Base-by-base conservation (phyloP, 257 asterid genomes). In the Petunia secreta region DNA sequence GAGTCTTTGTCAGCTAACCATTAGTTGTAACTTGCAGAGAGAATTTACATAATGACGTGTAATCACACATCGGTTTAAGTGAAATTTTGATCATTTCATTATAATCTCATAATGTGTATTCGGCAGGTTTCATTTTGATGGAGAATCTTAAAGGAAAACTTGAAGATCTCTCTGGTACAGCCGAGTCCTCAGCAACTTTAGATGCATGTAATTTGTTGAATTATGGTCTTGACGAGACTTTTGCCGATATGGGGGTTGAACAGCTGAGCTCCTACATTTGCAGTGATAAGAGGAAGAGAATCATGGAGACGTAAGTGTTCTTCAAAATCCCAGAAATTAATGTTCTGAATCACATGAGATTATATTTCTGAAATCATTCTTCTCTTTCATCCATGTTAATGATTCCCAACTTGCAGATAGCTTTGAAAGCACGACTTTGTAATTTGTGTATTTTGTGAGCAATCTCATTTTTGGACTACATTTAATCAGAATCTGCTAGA, bases 211-310 rank as follows among this genome's bases (percentile, higher is more conserved):
- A 86, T 59, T 82, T 91, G 79, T 40, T 79, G 84, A 87, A 85
- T 36, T 78, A 79, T 82, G 85, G 81, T 57, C 83, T 79, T 55
- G 40, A 77, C 83, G 82, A 79, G 50, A 75, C 78, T 83, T 91
- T 84, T 77, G 85, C 75, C 16, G 85, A 73, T 55, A 85, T 84
- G 91, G 83, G 80, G 6, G 11, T 87, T 46, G 91, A 87, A 62
- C 90, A 92, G 73, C 82, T 92, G 82, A 77, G 63, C 82, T 83
- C 81, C 54, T 91, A 77, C 80, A 74, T 91, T 34, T 87, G 89
- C 83, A 82, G 88, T 5, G 85, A 85, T 75, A 57, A 73, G 84
- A 82, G 82, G 85, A 89, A 89, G 84, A 87, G 87, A 87, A 79
- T 82, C 15, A 52, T 85, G 64, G 86, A 89, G 53, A 80, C 67